phyloP scores from a whole-genome alignment of 2,329 filamentous ascomycete genomes.

The Microsporum audouinii region DNA sequence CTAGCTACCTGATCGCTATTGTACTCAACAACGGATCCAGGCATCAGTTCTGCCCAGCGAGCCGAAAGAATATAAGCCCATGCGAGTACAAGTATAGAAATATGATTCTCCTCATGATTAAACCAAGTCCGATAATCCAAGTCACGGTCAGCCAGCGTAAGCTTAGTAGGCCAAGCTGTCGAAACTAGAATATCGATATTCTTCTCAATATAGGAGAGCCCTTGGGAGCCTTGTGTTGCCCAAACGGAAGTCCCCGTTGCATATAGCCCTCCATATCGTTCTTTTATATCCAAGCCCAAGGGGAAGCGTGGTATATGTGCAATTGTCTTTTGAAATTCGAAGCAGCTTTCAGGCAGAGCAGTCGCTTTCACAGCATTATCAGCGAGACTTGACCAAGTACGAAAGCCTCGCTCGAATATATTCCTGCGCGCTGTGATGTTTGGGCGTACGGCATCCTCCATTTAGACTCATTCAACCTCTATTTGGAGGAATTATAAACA shows the following conservation, averaged over 20 bases:
- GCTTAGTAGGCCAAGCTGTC: neutral
- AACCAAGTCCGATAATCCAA: slow-evolving; percentile 10
- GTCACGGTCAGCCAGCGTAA: neutral
- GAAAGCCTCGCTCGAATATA: neutral
- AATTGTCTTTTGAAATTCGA: neutral
- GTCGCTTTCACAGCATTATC: neutral
- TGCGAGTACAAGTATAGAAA: slow-evolving; percentile 11
- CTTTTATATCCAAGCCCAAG: neutral
- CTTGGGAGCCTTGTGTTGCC: neutral
- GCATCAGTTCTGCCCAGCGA: slow-evolving; percentile 10
- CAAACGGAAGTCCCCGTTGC: slow-evolving; percentile 6
- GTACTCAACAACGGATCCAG: slow-evolving; percentile 3
- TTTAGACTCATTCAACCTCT: neutral
- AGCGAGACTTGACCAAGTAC: neutral
- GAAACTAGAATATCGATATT: slow-evolving; percentile 7
- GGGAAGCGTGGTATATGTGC: neutral
- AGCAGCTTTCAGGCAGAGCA: slow-evolving; percentile 5
- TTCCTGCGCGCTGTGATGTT: neutral
- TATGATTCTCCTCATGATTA: slow-evolving; percentile 7
- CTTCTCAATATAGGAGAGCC: neutral
- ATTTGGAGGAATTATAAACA: too few relatives aligned
- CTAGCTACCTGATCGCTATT: neutral
- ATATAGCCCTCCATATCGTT: neutral
- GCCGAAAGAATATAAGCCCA: slow-evolving; percentile 13
- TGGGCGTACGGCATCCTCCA: neutral